Evolutionary conservation across 495 filamentous ascomycete species (phyloP), one percentile per base, ranked within the genome.

Genomic region (Talaromyces thailandensis): DNA sequence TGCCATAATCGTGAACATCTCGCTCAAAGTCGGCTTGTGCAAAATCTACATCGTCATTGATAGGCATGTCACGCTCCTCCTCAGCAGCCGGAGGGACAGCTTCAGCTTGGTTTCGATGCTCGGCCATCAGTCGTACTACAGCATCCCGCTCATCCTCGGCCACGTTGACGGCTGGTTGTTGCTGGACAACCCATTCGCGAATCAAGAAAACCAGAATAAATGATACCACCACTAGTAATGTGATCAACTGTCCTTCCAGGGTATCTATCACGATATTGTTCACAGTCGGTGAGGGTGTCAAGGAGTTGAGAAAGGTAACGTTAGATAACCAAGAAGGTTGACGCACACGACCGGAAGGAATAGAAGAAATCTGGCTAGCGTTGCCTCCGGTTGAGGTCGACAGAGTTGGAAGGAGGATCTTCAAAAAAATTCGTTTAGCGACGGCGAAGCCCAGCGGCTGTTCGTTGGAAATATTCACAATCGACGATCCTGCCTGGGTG

Each of bases 131-230:
- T 35, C 70, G 62, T 63, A 76, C 51, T 55, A 77, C 69, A 43
- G 76, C 69, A 62, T 82, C 73, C 28, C 78, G 66, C 67, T 84
- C 74, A 67, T 83, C 74, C 73, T 86, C 70, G 21, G 73, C 78
- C 52, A 85, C 75, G 61, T 85, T 82, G 35, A 82, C 79, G 63
- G 89, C 88, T 9, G 92, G 93, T 69, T 97, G 95, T 70, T 98
- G 94, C 68, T 98, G 93, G 6, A 98, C 92, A 43, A 99, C 94
- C 85, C 96, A 99, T 74, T 99, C 94, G 18, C 94, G 81, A 57
- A 99, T 96, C 18, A 99, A 75, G 65, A 99, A 97, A 45, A 99
- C 86, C 32, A 99, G 75, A 58, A 99, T 96, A 71, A 98, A 98
- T 53, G 86, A 89, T 58, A 93, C 79, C 6, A 99, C 93, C 32